Evolutionary conservation across 1,284 basidiomycete species (phyloP), one percentile per base, ranked within the genome.

Genomic region (Rhodotorula sp.): DNA sequence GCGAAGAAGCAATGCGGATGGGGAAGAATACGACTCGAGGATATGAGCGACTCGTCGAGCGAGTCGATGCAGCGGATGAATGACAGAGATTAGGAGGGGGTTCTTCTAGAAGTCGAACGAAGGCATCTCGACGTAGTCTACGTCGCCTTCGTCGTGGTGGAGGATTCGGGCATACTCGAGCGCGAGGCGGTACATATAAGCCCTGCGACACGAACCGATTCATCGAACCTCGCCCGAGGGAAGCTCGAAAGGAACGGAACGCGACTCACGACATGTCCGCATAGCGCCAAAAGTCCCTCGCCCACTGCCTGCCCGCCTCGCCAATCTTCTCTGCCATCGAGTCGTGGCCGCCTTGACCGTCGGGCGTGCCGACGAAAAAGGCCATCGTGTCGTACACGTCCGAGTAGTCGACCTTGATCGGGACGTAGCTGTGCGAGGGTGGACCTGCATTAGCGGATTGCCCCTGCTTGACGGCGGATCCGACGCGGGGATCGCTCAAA

Each of bases 321-420:
- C 86, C 88, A 59, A 89, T 89, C 74, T 83, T 82, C 46, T 80
- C 79, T 0, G 84, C 88, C 49, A 88, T 72, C 0, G 83, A 80
- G 62, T 88, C 86, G 67, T 88, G 86, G 0, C 79, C 83, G 39
- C 81, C 80, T 55, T 83, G 79, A 9, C 82, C 84, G 54, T 81
- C 74, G 7, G 72, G 69, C 36, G 65, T 74, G 3, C 82, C 82
- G 30, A 80, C 77, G 57, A 83, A 83, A 78, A 82, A 83, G 17
- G 82, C 80, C 77, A 84, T 81, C 57, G 81, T 79, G 70, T 82
- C 78, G 78, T 82, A 84, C 13, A 84, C 67, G 68, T 84, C 84
- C 20, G 81, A 80, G 59, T 82, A 83, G 76, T 84, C 83, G 44
- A 81, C 74, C 70, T 82, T 79, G 66, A 83, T 78, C 19, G 83